Evolutionary conservation across 1,139 yeast genomes (phyloP), one percentile per base, ranked within the genome.

Genomic region (Eremothecium cymbalariae): DNA sequence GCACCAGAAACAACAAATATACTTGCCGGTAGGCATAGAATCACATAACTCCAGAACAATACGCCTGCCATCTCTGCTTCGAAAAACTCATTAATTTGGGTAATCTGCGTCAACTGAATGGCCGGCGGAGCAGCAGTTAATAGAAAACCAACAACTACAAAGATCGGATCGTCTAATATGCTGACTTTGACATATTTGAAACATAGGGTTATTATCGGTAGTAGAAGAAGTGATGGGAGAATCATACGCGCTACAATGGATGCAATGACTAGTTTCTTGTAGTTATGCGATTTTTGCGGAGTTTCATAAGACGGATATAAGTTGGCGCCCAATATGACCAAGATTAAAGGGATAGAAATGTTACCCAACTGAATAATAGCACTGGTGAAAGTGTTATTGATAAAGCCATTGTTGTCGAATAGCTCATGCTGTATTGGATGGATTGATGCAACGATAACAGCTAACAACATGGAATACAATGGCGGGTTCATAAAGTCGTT

Each of bases 401-500:
- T 57, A 52, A 90, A 86, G 1, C 83, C 79, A 40, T 68, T 58
- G 25, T 68, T 60, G 34, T 72, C 74, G 59, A 80, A 88, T 44
- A 88, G 72, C 37, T 72, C 68, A 32, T 67, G 62, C 51, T 84
- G 84, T 18, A 88, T 55, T 2, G 68, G 63, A 3, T 94, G 85
- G 12, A 84, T 67, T 1, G 93, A 74, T 1, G 97, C 98, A 36
- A 90, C 88, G 17, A 83, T 43, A 13, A 90, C 76, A 7, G 96
- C 78, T 1, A 79, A 60, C 17, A 84, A 59, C 97, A 90, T 90
- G 8, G 97, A 79, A 68, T 86, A 90, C 43, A 90, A 65, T 7
- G 98, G 98, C 8, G 97, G 96, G 59, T 90, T 90, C 94, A 90
- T 85, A 49, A 76, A 76, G 12, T 48, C 32, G 14, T 40, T 41